These are phyloP conservation scores for Grigorovia yakushimaensis DNA, from an alignment of 805 yeast species.

Conservation along the genomic window DNA sequence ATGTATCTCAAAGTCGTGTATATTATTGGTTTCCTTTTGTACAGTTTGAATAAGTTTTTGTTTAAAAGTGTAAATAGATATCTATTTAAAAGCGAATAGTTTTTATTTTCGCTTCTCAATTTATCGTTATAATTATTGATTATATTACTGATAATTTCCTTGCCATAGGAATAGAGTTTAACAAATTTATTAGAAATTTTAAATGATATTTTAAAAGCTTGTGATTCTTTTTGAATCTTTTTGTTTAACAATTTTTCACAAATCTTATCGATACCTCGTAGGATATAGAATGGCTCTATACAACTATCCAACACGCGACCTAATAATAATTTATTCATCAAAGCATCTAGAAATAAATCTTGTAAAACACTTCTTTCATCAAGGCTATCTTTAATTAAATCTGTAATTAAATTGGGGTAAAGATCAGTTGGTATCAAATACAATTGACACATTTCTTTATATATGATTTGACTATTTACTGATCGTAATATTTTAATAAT, in stretches of 20 bases:
- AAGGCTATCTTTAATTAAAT: conserved; percentile 7
- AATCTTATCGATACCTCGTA: conserved; percentile 12
- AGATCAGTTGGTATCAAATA: conserved; percentile 8
- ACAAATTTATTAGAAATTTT: neutral
- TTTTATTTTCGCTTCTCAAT: too few relatives aligned
- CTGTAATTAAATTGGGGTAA: conserved; percentile 14
- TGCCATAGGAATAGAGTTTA: neutral
- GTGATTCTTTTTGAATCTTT: neutral
- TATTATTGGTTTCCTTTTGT: conserved; percentile 26
- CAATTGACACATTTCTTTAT: conserved; percentile 8
- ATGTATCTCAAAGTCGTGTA: conserved; percentile 21
- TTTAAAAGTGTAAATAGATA: conserved; percentile 14
- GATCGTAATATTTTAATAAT: conserved; percentile 4
- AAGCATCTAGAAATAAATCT: conserved; percentile 15
- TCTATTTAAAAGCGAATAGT: conserved; percentile 4
- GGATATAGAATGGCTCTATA: conserved; percentile 20
- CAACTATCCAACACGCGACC: conserved; percentile 18
- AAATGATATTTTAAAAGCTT: neutral
- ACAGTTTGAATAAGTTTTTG: conserved; percentile 11
- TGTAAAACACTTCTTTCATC: conserved; percentile 15
- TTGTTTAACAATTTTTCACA: conserved; percentile 4
- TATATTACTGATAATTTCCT: neutral
- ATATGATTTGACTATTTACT: neutral
- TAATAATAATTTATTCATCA: conserved; percentile 16
- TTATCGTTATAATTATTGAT: neutral